These are phyloP conservation scores for Zymoseptoria tritici DNA, from an alignment of 2,329 filamentous ascomycete genomes.

Conservation along the genomic window DNA sequence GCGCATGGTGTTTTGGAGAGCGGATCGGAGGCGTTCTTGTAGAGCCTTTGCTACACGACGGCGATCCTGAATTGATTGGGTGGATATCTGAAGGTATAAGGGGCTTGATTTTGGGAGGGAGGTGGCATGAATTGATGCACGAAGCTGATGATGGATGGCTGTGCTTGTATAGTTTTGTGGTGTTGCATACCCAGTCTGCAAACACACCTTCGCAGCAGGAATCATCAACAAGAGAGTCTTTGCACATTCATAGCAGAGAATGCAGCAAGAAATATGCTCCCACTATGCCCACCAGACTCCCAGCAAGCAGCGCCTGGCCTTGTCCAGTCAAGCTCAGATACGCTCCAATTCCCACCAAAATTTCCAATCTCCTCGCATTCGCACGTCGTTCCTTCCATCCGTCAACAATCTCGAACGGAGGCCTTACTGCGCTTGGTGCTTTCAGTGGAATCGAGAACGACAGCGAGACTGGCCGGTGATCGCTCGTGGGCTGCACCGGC, in stretches of 20 bases:
- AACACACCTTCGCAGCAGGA: neutral
- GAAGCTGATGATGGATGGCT: neutral
- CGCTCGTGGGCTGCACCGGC: constrained; percentile 72
- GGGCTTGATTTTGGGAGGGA: neutral
- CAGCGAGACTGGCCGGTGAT: constrained; percentile 79
- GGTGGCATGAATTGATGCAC: neutral
- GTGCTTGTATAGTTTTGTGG: neutral
- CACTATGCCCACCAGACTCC: constrained; percentile 24
- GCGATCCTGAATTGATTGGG: neutral
- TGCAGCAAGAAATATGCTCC: constrained; percentile 23
- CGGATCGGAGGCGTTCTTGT: constrained; percentile 18
- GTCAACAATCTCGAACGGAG: constrained; percentile 50
- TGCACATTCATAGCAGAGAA: no score
- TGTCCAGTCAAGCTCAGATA: constrained; percentile 46
- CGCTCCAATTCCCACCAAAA: constrained; percentile 51
- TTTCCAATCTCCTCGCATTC: constrained; percentile 50
- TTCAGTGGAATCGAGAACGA: constrained; percentile 55
- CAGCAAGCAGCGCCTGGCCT: constrained; percentile 35
- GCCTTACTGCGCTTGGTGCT: constrained; percentile 30
- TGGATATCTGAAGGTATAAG: neutral
- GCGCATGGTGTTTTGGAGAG: constrained; percentile 13
- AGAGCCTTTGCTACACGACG: neutral
- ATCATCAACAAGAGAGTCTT: no score
- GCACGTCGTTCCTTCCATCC: constrained; percentile 49
- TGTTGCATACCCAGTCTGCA: neutral